Conservation (phyloP, 176 grass and related monocot species). For the Aegilops speltoides region DNA sequence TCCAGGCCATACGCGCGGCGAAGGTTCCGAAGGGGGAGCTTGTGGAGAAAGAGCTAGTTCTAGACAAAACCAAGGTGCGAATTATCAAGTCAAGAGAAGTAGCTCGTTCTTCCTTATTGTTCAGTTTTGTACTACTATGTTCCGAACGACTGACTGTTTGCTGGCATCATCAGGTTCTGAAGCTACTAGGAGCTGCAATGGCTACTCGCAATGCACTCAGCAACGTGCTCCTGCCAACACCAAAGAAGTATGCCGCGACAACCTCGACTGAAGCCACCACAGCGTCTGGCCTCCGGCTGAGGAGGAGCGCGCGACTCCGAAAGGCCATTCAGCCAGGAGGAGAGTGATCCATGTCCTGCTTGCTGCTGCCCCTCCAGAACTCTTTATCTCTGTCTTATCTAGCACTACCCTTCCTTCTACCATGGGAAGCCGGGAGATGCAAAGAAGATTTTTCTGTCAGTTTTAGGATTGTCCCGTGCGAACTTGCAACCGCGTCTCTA, state of each 20-base stretch:
- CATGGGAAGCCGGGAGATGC: no score
- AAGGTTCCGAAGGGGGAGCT: background rate
- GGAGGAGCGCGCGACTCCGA: no score
- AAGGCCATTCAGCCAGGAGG: no score
- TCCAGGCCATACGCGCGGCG: background rate
- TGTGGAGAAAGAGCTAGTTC: conserved; percentile 8
- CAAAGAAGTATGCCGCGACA: background rate
- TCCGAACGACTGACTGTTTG: background rate
- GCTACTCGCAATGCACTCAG: background rate
- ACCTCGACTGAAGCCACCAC: background rate
- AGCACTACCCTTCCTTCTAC: no score
- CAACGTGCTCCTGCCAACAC: conserved; percentile 1
- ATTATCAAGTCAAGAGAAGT: background rate
- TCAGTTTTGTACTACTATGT: background rate
- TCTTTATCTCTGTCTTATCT: no score
- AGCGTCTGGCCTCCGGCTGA: no score
- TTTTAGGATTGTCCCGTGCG: no score
- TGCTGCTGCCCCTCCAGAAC: no score
- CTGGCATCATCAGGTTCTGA: background rate
- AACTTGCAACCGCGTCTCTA: no score
- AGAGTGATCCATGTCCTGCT: no score
- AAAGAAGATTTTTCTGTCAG: no score
- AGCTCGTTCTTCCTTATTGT: background rate
- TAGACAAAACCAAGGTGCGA: background rate
- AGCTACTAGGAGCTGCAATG: background rate